Conservation (phyloP, 2,329 filamentous ascomycete species). For the Hawksworthiomyces lignivorus region DNA sequence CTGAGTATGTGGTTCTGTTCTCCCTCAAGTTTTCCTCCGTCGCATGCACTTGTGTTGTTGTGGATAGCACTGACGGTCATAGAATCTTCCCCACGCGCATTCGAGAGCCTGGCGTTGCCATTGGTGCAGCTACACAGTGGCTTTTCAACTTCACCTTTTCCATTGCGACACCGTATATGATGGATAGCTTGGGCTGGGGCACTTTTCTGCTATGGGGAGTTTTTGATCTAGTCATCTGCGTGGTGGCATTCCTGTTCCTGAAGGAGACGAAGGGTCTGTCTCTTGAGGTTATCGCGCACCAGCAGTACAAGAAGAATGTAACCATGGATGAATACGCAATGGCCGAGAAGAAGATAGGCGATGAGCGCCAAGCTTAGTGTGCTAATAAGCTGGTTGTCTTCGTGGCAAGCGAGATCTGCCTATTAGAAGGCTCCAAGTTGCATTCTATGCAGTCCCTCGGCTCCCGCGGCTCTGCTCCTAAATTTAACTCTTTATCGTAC, state of each 20-base stretch:
- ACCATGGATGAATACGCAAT: too few species aligned
- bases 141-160: constrained; percentile 42
- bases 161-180: constrained; percentile 41
- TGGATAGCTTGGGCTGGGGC: constrained; percentile 36
- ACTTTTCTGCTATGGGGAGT: constrained; percentile 40
- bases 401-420: too few species aligned
- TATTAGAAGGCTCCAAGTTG: too few species aligned
- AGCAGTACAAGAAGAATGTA: constrained; percentile 18
- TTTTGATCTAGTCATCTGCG: constrained; percentile 33
- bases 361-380: too few species aligned
- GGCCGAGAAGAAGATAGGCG: too few species aligned
- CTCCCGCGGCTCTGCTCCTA: too few species aligned
- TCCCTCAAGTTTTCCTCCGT: too few species aligned
- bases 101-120: constrained; percentile 36
- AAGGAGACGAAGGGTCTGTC: constrained; percentile 64
- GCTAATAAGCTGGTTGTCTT: too few species aligned
- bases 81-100: constrained; percentile 40
- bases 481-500: too few species aligned
- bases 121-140: constrained; percentile 40
- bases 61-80: too few species aligned
- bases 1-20: constrained; percentile 24
- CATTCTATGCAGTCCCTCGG: too few species aligned
- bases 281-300: constrained; percentile 46
- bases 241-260: constrained; percentile 45
- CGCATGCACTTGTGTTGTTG: not conserved